phyloP scores from a whole-genome alignment of 331 rosid genomes.

The Rosa hybrid region DNA sequence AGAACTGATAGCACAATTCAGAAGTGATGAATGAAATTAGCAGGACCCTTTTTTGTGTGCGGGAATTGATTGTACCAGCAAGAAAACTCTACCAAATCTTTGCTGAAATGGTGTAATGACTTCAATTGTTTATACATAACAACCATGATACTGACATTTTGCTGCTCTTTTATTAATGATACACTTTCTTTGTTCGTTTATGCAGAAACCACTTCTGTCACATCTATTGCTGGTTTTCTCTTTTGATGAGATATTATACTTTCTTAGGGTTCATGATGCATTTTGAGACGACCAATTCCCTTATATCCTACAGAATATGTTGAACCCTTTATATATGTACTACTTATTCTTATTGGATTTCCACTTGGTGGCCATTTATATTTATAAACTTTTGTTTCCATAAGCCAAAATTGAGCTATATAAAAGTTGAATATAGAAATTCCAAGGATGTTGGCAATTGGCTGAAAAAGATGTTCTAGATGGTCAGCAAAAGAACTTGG shows the following conservation, averaged over 20 bases:
- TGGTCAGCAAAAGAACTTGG: neutral
- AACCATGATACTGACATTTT: neutral
- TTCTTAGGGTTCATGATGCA: neutral
- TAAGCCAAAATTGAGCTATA: neutral
- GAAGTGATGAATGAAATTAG: neutral
- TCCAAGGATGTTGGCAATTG: neutral
- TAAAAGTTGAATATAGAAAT: neutral
- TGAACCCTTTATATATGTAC: neutral
- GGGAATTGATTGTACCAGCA: conserved; percentile 4
- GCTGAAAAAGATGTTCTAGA: neutral
- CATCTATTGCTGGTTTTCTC: neutral
- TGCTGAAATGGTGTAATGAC: neutral
- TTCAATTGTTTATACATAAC: neutral
- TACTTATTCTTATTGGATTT: conserved; percentile 13
- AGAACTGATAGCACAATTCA: neutral
- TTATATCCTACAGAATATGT: conserved; percentile 12
- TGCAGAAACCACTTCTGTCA: neutral
- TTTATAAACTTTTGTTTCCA: neutral
- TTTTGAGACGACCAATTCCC: conserved; percentile 8
- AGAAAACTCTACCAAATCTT: neutral
- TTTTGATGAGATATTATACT: neutral
- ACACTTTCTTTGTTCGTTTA: neutral
- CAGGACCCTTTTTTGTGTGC: neutral
- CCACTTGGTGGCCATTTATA: conserved; percentile 17
- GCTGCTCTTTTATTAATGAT: neutral